Base-by-base conservation (phyloP, 2,329 filamentous ascomycete species). In the Exophiala mesophila region DNA sequence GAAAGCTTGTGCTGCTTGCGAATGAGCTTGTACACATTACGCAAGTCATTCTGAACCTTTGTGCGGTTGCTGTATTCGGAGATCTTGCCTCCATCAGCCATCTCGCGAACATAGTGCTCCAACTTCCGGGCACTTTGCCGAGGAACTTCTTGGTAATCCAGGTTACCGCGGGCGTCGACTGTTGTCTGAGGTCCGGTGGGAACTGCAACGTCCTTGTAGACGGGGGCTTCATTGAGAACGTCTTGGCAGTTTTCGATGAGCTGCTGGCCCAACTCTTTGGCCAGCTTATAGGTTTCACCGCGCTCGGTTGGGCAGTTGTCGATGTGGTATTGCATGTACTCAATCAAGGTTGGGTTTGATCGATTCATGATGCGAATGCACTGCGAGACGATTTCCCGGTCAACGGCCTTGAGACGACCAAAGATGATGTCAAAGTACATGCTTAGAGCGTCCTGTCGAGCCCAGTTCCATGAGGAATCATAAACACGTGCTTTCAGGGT, bases 381-480 rank as follows among this genome's bases (percentile, higher is more conserved):
- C 64, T 89, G 89, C 68, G 89, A 96, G 62, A 98, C 92, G 58
- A 97, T 98, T 66, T 98, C 92, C 52, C 92, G 86, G 60, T 98
- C 92, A 29, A 98, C 85, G 36, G 83, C 87, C 71, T 92, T 81
- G 40, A 98, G 80, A 48, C 92, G 82, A 45, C 92, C 92, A 58
- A 98, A 98, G 61, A 98, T 96, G 61, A 98, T 94, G 61, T 98
- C 92, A 69, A 88, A 98, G 73, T 92, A 98, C 90, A 98, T 98
- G 71, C 78, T 92, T 40, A 98, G 79, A 19, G 90, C 92, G 65
- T 98, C 92, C 64, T 98, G 92, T 39, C 92, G 84, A 49, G 88
- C 92, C 92, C 92, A 98, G 66, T 98, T 98, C 92, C 92, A 98
- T 0, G 88, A 94, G 0, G 92, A 97, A 65, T 98, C 92, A 69